A percentile compares a stretch with the other conserved stretches of the same genome.
phyloP scores from a whole-genome alignment of 2,329 filamentous ascomycete genomes.

The Aureobasidium namibiae region DNA sequence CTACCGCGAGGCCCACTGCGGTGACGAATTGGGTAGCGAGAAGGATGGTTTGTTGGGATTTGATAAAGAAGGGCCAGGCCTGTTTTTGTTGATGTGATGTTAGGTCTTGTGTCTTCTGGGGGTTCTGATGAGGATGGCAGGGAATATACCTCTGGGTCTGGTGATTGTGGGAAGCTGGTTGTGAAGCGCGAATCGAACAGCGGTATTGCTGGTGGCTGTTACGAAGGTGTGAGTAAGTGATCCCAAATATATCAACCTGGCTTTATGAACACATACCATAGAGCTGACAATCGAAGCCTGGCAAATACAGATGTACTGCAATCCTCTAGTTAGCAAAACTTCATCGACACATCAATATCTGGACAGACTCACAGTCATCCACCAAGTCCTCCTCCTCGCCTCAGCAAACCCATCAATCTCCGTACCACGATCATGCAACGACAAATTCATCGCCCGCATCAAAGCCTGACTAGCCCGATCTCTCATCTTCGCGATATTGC shows the following conservation, averaged over 20 bases:
- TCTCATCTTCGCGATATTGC: conserved; percentile 46
- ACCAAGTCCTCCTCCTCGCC: conserved; percentile 42
- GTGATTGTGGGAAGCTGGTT: conserved; percentile 22
- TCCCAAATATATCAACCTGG: background rate
- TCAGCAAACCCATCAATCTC: conserved; percentile 37
- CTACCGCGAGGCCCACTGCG: background rate
- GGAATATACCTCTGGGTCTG: background rate
- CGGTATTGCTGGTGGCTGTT: conserved; percentile 36
- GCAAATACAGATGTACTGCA: conserved; percentile 41
- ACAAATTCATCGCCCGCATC: conserved; percentile 38
- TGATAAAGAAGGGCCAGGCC: conserved; percentile 12
- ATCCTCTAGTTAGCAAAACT: background rate
- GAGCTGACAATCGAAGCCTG: conserved; percentile 46
- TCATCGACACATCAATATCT: no score
- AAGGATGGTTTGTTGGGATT: conserved; percentile 8
- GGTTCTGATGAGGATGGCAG: background rate
- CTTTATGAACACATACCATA: conserved; percentile 28
- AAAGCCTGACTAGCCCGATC: conserved; percentile 42
- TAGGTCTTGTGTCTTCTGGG: background rate
- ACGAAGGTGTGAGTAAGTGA: background rate
- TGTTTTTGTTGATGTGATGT: background rate
- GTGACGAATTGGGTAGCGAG: conserved; percentile 8
- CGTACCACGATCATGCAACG: conserved; percentile 32
- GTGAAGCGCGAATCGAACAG: conserved; percentile 39
- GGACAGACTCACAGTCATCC: conserved; percentile 40